phyloP scores from a whole-genome alignment of 2,329 filamentous ascomycete species.

The Dothistroma pini region DNA sequence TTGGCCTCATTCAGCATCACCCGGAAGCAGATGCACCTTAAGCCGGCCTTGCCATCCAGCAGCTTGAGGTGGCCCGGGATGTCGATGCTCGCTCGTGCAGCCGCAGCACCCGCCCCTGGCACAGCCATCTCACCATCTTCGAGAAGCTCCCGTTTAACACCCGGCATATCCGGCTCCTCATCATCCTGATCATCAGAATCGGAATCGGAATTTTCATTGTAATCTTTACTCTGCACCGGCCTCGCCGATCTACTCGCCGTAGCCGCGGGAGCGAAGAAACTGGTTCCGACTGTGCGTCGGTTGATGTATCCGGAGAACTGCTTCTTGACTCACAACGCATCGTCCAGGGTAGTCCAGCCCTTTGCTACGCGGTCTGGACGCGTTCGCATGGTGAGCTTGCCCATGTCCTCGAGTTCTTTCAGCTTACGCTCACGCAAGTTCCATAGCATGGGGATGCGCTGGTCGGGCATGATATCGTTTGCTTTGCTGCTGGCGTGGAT shows the following conservation, averaged over 20 bases:
- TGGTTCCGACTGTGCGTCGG: not conserved
- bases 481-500: not conserved
- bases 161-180: slow-evolving; percentile 7
- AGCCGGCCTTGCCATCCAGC: not conserved
- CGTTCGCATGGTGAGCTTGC: not conserved
- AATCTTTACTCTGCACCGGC: not conserved
- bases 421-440: not conserved
- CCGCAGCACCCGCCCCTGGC: not conserved
- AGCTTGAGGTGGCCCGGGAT: not conserved
- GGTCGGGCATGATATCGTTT: not conserved
- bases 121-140: not conserved
- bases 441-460: not conserved
- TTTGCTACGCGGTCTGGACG: not conserved
- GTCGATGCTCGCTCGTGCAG: not conserved
- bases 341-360: not conserved
- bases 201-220: not conserved
- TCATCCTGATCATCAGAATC: slow-evolving; percentile 17
- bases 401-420: not conserved
- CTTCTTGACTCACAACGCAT: not conserved
- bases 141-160: not conserved
- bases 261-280: not conserved
- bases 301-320: not conserved
- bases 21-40: not conserved
- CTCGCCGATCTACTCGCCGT: not conserved
- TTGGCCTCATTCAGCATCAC: not conserved